phyloP scores from a whole-genome alignment of 306 rosid genomes.

The Cercis canadensis region DNA sequence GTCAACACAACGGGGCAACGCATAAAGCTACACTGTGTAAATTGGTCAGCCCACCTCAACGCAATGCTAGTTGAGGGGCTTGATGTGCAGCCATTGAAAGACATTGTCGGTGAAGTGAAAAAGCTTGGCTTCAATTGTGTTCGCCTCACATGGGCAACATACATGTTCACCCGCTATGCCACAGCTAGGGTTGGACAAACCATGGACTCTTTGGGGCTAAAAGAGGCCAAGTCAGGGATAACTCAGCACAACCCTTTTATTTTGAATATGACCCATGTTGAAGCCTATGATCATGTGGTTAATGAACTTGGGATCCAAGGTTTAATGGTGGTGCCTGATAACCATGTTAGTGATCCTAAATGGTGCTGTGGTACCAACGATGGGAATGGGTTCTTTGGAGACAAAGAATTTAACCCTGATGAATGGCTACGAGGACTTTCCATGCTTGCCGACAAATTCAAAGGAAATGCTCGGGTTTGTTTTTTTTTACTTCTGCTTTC shows the following conservation, averaged over 20 bases:
- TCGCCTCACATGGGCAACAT: constrained; percentile 40
- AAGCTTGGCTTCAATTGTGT: constrained; percentile 46
- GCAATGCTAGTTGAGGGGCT: constrained; percentile 49
- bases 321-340: constrained; percentile 46
- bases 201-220: not conserved
- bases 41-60: constrained; percentile 48
- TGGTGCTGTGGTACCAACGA: constrained; percentile 46
- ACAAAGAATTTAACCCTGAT: constrained; percentile 3
- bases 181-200: not conserved
- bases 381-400: constrained; percentile 51
- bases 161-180: constrained; percentile 45
- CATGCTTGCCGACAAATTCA: constrained; percentile 27
- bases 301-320: constrained; percentile 39
- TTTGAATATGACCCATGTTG: constrained; percentile 8
- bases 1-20: constrained; percentile 40
- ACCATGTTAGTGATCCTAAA: constrained; percentile 45
- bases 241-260: constrained; percentile 27
- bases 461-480: constrained; percentile 28
- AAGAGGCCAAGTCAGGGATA: not conserved
- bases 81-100: constrained; percentile 21
- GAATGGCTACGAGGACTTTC: constrained; percentile 51
- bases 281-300: constrained; percentile 31
- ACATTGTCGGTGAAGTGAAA: constrained; percentile 2
- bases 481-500: not conserved
- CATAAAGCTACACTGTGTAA: constrained; percentile 48